Evolutionary conservation across 129 eudicot genomes (phyloP).

Genomic region (Oenanthe sinensis): DNA sequence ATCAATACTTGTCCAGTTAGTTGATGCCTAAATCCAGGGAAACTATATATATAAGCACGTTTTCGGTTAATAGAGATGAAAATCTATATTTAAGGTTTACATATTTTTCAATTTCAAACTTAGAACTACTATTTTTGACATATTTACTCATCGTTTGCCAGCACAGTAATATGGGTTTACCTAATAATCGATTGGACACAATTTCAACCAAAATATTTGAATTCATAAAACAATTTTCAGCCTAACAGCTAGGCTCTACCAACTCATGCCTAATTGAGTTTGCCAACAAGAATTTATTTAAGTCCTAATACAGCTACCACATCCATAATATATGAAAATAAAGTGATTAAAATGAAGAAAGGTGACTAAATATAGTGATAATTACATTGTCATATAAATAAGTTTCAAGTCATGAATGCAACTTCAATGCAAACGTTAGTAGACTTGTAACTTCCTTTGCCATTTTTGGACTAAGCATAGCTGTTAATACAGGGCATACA

Average conservation of each 20-base stretch:
- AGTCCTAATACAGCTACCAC: background rate
- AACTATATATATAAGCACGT: too few species aligned
- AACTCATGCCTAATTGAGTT: background rate
- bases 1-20: too few species aligned
- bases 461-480: background rate
- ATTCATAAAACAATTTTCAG: background rate
- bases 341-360: background rate
- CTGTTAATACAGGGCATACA: background rate
- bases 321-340: background rate
- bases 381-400: background rate
- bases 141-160: background rate
- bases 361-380: background rate
- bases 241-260: constrained; percentile 1
- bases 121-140: background rate
- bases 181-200: background rate
- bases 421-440: background rate
- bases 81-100: too few species aligned
- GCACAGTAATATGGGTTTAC: background rate
- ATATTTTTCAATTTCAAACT: background rate
- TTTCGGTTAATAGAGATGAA: too few species aligned
- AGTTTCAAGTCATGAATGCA: background rate
- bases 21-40: too few species aligned
- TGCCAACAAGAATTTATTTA: background rate
- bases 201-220: background rate
- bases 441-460: background rate